These are phyloP conservation scores for Thielaviopsis euricoi DNA, from an alignment of 2,329 filamentous ascomycete genomes.

Conservation along the genomic window DNA sequence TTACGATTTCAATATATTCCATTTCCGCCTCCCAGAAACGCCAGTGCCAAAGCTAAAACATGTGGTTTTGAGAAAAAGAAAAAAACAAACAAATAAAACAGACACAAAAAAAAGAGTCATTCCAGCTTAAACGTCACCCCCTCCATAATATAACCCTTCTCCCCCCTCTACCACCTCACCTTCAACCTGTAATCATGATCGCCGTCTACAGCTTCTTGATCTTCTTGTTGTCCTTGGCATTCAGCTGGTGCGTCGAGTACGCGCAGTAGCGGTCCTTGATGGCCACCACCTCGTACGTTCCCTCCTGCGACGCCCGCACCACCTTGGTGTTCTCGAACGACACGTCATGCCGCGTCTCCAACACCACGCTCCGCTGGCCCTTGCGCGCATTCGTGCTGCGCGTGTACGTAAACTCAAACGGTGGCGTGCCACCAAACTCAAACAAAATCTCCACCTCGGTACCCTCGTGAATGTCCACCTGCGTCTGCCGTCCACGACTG, in stretches of 20 bases:
- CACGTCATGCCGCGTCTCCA: constrained; percentile 82
- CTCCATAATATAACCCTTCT: background rate
- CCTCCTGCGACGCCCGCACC: constrained; percentile 77
- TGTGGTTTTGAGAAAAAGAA: constrained; percentile 5
- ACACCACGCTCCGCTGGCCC: constrained; percentile 59
- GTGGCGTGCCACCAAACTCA: constrained; percentile 86
- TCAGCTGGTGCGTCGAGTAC: constrained; percentile 56
- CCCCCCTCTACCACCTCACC: background rate
- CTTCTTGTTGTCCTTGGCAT: constrained; percentile 28
- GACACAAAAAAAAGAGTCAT: background rate
- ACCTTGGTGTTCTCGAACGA: constrained; percentile 69
- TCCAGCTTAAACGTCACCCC: background rate
- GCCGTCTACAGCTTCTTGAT: constrained; percentile 12
- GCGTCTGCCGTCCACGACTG: constrained; percentile 62
- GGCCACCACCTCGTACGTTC: constrained; percentile 90
- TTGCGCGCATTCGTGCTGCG: constrained; percentile 71
- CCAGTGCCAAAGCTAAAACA: constrained; percentile 9
- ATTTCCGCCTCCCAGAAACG: constrained; percentile 10
- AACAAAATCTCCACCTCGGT: constrained; percentile 87
- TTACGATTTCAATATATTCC: constrained; percentile 11
- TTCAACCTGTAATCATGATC: too few relatives aligned
- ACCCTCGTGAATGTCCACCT: constrained; percentile 91
- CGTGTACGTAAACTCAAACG: constrained; percentile 96
- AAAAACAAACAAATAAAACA: constrained; percentile 2
- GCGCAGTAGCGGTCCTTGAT: constrained; percentile 90